phyloP scores from a whole-genome alignment of 176 grass and related monocot species.

The Guadua angustifolia region DNA sequence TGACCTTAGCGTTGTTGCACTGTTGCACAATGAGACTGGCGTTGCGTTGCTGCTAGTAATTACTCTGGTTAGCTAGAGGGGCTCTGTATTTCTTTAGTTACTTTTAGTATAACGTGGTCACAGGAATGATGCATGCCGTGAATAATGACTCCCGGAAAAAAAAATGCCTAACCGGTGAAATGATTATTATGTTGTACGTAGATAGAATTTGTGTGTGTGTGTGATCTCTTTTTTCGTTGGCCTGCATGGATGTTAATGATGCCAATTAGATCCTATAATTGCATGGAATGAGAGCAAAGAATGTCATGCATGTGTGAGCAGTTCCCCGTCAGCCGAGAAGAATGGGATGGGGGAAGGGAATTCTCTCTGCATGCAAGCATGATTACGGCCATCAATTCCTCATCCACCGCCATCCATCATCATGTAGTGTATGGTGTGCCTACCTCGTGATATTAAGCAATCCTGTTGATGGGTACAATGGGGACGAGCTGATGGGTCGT shows the following conservation, averaged over 20 bases:
- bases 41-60: not conserved
- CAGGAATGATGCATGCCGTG: not conserved
- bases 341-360: not conserved
- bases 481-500: conserved; percentile 38
- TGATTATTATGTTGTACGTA: not conserved
- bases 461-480: conserved; percentile 47
- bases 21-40: not conserved
- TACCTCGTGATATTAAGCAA: conserved; percentile 58
- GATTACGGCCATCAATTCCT: conserved; percentile 57
- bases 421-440: conserved; percentile 27
- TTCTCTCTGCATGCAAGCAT: conserved; percentile 50
- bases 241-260: conserved; percentile 55
- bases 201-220: not conserved
- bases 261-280: conserved; percentile 31
- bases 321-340: not conserved
- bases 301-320: not conserved
- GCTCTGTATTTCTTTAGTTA: not conserved
- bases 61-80: not conserved
- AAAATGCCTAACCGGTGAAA: not conserved
- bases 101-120: not conserved
- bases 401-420: conserved; percentile 46
- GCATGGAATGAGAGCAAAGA: conserved; percentile 5
- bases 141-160: not conserved
- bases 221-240: conserved; percentile 19
- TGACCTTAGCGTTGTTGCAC: not conserved